Evolutionary conservation across 768 basidiomycete species (phyloP), one percentile per base, ranked within the genome.

Genomic region (Termitomyces bulborhizus): DNA sequence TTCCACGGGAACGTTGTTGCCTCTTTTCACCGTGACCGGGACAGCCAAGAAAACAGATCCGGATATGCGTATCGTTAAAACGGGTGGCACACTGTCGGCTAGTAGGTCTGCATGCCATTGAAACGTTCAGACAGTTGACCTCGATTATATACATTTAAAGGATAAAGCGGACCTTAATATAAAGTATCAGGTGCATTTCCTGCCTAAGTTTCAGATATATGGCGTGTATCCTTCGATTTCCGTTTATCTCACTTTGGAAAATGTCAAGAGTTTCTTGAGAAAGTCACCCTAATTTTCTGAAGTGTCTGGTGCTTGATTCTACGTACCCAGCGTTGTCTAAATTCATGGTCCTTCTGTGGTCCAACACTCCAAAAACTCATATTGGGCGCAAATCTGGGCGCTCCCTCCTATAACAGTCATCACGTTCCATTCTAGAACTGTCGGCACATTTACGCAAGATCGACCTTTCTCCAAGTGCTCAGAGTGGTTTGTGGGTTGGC

Each of bases 21-120:
- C 84, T 2, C 63, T 84, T 2, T 62, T 86, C n/a, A n/a, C n/a
- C n/a, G n/a, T n/a, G 46, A 69, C 67, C 40, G 65, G 70, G 51
- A 86, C 86, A 1, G 77, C 82, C 0, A 58, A 70, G 16, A 65
- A 74, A 45, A 66, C 73, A 0, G 68, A 68, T 24, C 73, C 81
- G 0, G 86, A 87, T 56, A 84, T 85, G 46, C 78, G 85, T 16
- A 73, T 88, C 13, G 73, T 86, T 9, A 76, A 80, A 53, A 84
- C 85, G 56, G 41, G 78, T 68, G 29, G 6, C 32, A 31, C 15
- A 16, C 24, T 6, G 37, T 42, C 15, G 26, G 46, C 37, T 7
- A 55, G 5, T 32, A 32, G 15, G 32, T 47, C 32, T 32, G 11
- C 32, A 18, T 34, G 24, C 9, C 31, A 13, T 21, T 34, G 3